These are phyloP conservation scores for Fusarium sp. DNA, from an alignment of 2,329 filamentous ascomycete genomes.

Conservation along the genomic window DNA sequence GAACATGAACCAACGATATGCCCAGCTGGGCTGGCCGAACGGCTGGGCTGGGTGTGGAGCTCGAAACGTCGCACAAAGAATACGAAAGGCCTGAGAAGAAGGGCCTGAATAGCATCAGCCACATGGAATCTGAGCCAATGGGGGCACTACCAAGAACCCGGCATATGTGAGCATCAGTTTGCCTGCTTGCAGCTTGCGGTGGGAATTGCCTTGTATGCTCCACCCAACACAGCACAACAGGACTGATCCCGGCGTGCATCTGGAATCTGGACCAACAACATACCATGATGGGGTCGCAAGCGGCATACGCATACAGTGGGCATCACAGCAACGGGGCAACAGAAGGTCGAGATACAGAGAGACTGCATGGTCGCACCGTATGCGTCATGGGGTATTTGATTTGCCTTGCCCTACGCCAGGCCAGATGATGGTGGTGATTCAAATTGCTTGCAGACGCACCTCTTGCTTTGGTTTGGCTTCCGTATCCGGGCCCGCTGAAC, in stretches of 20 bases:
- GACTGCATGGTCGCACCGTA: slow-evolving; percentile 22
- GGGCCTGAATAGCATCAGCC: slow-evolving; percentile 26
- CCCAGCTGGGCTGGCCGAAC: neutral
- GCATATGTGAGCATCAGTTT: slow-evolving; percentile 16
- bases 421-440: neutral
- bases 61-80: slow-evolving; percentile 22
- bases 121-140: slow-evolving; percentile 18
- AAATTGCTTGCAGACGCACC: slow-evolving; percentile 30
- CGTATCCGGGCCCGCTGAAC: slow-evolving; percentile 32
- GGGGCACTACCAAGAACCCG: neutral
- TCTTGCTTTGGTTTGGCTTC: slow-evolving; percentile 20
- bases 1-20: neutral
- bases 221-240: slow-evolving; percentile 8
- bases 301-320: slow-evolving; percentile 1
- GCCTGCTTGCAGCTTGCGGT: slow-evolving; percentile 32
- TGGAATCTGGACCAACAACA: neutral
- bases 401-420: slow-evolving; percentile 23
- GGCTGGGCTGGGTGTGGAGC: slow-evolving; percentile 6
- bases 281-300: slow-evolving; percentile 12
- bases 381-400: slow-evolving; percentile 27
- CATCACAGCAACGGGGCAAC: slow-evolving; percentile 6
- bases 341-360: neutral
- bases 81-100: slow-evolving; percentile 27
- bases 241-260: neutral
- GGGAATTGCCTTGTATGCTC: slow-evolving; percentile 11